Evolutionary conservation across 2,329 filamentous ascomycete genomes (phyloP).

Genomic region (Diaporthe vaccinii): DNA sequence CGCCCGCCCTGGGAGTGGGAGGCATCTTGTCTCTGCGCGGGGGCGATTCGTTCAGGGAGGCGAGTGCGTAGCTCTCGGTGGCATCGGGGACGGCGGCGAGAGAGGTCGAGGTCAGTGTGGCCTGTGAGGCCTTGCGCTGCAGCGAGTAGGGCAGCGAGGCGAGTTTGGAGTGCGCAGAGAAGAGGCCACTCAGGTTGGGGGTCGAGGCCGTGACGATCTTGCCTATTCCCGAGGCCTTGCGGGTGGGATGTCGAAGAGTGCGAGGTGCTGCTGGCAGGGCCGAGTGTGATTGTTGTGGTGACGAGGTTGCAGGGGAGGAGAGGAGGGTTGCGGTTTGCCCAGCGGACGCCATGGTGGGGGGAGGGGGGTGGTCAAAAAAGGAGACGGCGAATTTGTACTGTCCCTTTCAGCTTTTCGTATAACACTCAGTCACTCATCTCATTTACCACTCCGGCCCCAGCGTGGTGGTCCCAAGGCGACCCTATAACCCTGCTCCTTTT

Average conservation of each 20-base stretch:
- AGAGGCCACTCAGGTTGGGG: constrained; percentile 69
- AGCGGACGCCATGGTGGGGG: constrained; percentile 50
- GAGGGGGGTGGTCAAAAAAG: constrained; percentile 8
- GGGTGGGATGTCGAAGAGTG: constrained; percentile 45
- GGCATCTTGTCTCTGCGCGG: constrained; percentile 56
- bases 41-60: constrained; percentile 62
- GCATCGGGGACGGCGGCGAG: constrained; percentile 77
- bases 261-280: constrained; percentile 38
- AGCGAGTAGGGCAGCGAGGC: constrained; percentile 58
- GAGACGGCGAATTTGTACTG: constrained; percentile 21
- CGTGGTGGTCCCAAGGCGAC: constrained; percentile 21
- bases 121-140: constrained; percentile 79
- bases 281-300: constrained; percentile 39
- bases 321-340: constrained; percentile 52
- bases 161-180: constrained; percentile 63
- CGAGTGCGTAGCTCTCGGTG: constrained; percentile 72
- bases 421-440: constrained; percentile 19
- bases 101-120: constrained; percentile 74
- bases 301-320: constrained; percentile 47
- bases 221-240: constrained; percentile 55
- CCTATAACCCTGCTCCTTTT: constrained; percentile 24
- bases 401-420: constrained; percentile 21
- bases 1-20: constrained; percentile 63
- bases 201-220: constrained; percentile 66
- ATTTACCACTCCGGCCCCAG: constrained; percentile 15